These are phyloP conservation scores for Wolfiporia cocos DNA, from an alignment of 1,284 basidiomycete genomes.

Conservation along the genomic window DNA sequence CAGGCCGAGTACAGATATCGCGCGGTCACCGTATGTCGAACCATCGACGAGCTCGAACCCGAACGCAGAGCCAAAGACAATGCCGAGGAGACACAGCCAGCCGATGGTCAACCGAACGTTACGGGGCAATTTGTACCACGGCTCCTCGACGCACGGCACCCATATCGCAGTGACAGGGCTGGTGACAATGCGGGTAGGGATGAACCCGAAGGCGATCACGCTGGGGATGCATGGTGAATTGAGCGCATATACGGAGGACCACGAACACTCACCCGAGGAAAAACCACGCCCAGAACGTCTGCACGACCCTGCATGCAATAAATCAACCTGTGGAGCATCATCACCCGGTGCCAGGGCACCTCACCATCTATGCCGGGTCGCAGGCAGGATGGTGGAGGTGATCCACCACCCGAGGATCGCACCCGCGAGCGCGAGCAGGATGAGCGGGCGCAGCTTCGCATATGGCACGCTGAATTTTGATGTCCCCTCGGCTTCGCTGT, in stretches of 20 bases:
- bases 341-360: not conserved
- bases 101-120: slow-evolving; percentile 53
- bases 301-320: slow-evolving; percentile 52
- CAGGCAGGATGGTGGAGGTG: slow-evolving; percentile 56
- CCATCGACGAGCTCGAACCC: slow-evolving; percentile 64
- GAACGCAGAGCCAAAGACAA: slow-evolving; percentile 79
- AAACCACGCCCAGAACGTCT: slow-evolving; percentile 76
- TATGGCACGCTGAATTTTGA: slow-evolving; percentile 14
- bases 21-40: slow-evolving; percentile 65
- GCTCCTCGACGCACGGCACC: slow-evolving; percentile 55
- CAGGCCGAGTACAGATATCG: slow-evolving; percentile 77
- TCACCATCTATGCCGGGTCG: slow-evolving; percentile 70
- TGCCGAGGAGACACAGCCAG: slow-evolving; percentile 67
- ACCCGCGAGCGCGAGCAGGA: slow-evolving; percentile 45
- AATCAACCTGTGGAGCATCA: not conserved
- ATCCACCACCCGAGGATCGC: slow-evolving; percentile 81
- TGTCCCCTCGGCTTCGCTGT: slow-evolving; percentile 21
- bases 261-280: slow-evolving; percentile 52
- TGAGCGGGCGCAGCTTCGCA: slow-evolving; percentile 30
- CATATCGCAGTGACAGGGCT: slow-evolving; percentile 63
- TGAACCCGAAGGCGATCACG: slow-evolving; percentile 74
- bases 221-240: slow-evolving; percentile 25
- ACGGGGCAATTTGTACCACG: slow-evolving; percentile 66
- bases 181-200: slow-evolving; percentile 63
- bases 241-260: slow-evolving; percentile 1